Evolutionary conservation across 169 alveolate species (phyloP).

Genomic region (Babesia bovis): DNA sequence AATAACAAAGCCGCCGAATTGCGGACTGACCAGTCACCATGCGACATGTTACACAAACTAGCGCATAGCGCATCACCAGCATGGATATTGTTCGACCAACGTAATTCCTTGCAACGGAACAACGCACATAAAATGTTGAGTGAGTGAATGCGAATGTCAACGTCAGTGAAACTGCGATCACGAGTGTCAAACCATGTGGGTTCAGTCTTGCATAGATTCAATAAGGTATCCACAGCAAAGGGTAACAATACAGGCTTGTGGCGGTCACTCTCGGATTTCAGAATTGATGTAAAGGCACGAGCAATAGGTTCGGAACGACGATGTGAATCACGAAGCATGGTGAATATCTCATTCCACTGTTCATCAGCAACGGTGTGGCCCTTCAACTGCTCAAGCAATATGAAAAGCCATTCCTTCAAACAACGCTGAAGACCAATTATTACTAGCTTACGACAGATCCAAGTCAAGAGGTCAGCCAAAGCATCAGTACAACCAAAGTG

Average conservation of each 20-base stretch:
- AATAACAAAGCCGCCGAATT: constrained; percentile 43
- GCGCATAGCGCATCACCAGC: constrained; percentile 27
- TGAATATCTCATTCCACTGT: constrained; percentile 16
- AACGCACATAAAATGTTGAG: constrained; percentile 52
- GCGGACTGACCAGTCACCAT: constrained; percentile 45
- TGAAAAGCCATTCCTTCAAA: constrained; percentile 23
- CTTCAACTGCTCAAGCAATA: constrained; percentile 15
- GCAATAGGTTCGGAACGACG: constrained; percentile 42
- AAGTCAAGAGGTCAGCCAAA: constrained; percentile 30
- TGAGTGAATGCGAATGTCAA: constrained; percentile 34
- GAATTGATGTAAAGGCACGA: constrained; percentile 28
- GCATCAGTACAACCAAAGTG: constrained; percentile 50
- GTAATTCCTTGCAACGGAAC: constrained; percentile 48
- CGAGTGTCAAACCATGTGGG: neutral
- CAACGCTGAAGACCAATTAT: constrained; percentile 9
- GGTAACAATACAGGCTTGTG: constrained; percentile 35
- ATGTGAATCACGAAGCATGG: constrained; percentile 36
- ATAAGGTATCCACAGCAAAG: constrained; percentile 16
- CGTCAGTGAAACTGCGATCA: neutral
- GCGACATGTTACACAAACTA: constrained; percentile 31
- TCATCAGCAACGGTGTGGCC: constrained; percentile 23
- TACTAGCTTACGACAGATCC: constrained; percentile 41
- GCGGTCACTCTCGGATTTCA: constrained; percentile 31
- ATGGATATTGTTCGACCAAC: constrained; percentile 39
- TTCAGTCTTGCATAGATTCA: constrained; percentile 6